Evolutionary conservation across 768 basidiomycete genomes (phyloP).

Genomic region (Auricularia heimuer): DNA sequence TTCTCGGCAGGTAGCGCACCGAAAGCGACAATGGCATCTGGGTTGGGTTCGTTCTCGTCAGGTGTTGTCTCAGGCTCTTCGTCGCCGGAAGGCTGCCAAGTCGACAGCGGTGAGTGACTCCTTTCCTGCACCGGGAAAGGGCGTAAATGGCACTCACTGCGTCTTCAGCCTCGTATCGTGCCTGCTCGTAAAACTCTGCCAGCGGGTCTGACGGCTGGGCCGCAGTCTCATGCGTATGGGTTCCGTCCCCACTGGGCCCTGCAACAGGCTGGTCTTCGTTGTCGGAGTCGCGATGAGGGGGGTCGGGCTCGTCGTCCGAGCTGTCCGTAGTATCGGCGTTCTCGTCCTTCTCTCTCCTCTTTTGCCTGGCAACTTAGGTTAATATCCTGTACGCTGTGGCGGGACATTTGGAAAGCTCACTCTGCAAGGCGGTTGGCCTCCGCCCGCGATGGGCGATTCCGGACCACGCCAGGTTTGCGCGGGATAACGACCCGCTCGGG

Average conservation of each 20-base stretch:
- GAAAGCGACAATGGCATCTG: slow-evolving; percentile 5
- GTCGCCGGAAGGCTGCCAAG: neutral
- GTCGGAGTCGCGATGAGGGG: too few species aligned
- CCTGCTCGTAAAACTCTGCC: slow-evolving; percentile 52
- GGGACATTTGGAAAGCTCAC: too few species aligned
- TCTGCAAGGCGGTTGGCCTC: neutral
- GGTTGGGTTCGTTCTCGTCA: slow-evolving; percentile 23
- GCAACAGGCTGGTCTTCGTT: too few species aligned
- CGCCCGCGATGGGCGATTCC: neutral
- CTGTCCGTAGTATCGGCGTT: neutral
- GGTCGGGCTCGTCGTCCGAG: neutral
- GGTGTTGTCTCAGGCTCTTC: slow-evolving; percentile 25
- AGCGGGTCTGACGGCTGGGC: slow-evolving; percentile 34
- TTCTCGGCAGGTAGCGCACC: neutral
- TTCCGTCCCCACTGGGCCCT: neutral
- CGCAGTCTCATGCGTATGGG: neutral
- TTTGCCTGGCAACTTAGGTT: neutral
- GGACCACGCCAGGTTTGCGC: neutral
- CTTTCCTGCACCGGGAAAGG: too few species aligned
- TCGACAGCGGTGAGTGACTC: too few species aligned
- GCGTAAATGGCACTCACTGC: slow-evolving; percentile 23
- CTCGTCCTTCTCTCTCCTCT: neutral
- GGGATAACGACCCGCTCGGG: neutral
- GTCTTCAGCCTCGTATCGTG: slow-evolving; percentile 37
- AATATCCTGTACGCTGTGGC: neutral